Conservation (phyloP, 192 early-diverging fungal genomes). For the Allomyces javanicus region DNA sequence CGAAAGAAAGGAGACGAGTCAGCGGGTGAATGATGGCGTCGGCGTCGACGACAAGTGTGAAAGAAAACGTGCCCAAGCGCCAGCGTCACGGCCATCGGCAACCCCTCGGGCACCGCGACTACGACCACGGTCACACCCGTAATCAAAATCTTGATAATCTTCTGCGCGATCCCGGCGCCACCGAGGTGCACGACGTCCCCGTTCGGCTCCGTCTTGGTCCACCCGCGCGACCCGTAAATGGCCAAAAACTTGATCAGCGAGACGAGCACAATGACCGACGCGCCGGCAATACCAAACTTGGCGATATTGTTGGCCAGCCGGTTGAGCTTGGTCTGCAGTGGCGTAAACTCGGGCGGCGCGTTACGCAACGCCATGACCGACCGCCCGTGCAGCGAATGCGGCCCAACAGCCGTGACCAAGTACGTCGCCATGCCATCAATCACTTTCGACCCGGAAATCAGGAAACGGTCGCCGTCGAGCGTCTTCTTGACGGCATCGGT, state of each 20-base stretch:
- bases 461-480: slow-evolving; percentile 44
- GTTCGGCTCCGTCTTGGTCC: slow-evolving; percentile 17
- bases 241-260: slow-evolving; percentile 21
- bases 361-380: slow-evolving; percentile 75
- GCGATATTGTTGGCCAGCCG: slow-evolving; percentile 81
- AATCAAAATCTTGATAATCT: slow-evolving; percentile 48
- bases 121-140: slow-evolving; percentile 67
- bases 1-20: not conserved
- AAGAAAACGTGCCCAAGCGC: slow-evolving; percentile 38
- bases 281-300: slow-evolving; percentile 69
- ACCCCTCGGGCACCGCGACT: slow-evolving; percentile 68
- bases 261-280: slow-evolving; percentile 59
- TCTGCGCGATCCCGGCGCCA: slow-evolving; percentile 30
- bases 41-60: too few species aligned
- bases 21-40: slow-evolving; percentile 40
- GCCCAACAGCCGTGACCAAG: slow-evolving; percentile 69
- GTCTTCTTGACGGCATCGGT: slow-evolving; percentile 63
- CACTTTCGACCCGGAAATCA: slow-evolving; percentile 80
- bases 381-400: slow-evolving; percentile 69
- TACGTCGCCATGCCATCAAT: slow-evolving; percentile 69
- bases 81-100: slow-evolving; percentile 72
- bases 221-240: not conserved
- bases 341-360: slow-evolving; percentile 54
- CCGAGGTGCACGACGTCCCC: slow-evolving; percentile 31
- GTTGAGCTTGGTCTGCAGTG: slow-evolving; percentile 82